Conservation (phyloP, 139 green algal species). For the Deuterostichococcus epilithicus region DNA sequence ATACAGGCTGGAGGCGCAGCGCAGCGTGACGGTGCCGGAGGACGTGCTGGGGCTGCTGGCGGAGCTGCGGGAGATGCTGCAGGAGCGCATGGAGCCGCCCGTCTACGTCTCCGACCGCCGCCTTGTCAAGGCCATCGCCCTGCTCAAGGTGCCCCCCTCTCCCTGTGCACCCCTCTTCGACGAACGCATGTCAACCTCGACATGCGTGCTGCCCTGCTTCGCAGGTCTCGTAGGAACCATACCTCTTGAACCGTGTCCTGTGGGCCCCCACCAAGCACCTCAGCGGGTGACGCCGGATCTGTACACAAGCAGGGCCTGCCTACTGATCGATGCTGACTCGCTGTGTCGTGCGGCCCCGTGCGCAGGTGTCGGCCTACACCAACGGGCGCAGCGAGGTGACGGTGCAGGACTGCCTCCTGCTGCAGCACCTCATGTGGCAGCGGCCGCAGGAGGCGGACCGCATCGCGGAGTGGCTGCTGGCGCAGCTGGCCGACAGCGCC, state of each 20-base stretch:
- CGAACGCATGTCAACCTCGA: no score
- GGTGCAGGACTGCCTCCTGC: conserved; percentile 80
- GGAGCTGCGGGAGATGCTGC: conserved; percentile 68
- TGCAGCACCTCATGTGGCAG: conserved; percentile 88
- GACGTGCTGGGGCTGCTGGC: conserved; percentile 73
- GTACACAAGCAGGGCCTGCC: no score
- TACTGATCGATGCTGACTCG: no score
- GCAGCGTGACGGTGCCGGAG: conserved; percentile 54
- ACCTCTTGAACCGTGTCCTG: no score
- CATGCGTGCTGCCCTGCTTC: no score
- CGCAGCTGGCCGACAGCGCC: conserved; percentile 63
- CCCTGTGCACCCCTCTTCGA: no score
- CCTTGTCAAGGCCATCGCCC: conserved; percentile 56
- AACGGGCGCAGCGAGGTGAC: conserved; percentile 61
- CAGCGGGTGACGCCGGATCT: no score
- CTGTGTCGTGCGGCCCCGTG: background rate
- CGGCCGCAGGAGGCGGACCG: conserved; percentile 62
- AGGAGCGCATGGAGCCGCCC: conserved; percentile 75
- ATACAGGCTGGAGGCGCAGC: conserved; percentile 37
- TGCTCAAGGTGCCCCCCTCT: conserved; percentile 46
- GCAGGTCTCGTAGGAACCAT: no score
- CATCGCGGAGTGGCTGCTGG: conserved; percentile 79
- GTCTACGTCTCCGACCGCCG: conserved; percentile 72
- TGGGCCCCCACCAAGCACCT: no score
- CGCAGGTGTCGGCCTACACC: conserved; percentile 75